These are phyloP conservation scores for Lasiodiplodia theobromae DNA, from an alignment of 2,329 filamentous ascomycete genomes.

Conservation along the genomic window DNA sequence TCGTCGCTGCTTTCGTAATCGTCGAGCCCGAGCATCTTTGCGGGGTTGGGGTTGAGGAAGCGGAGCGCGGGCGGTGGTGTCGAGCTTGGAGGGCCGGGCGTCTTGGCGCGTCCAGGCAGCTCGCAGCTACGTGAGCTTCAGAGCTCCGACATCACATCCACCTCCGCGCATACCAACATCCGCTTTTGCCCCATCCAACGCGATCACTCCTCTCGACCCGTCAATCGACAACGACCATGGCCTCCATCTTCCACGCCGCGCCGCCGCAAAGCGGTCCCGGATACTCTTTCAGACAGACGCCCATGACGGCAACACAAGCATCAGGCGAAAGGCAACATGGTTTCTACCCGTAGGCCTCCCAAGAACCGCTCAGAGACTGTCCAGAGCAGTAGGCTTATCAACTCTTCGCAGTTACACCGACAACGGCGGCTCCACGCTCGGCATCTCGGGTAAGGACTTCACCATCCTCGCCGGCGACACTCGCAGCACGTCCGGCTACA, in stretches of 20 bases:
- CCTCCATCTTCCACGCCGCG: conserved; percentile 60
- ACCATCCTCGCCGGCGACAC: conserved; percentile 97
- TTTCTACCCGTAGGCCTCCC: conserved; percentile 82
- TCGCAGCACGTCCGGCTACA: conserved; percentile 90
- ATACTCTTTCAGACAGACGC: conserved; percentile 66
- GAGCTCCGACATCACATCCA: conserved; percentile 27
- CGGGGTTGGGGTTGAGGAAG: not conserved
- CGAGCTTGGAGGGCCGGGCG: conserved; percentile 16
- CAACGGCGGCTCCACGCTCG: conserved; percentile 95
- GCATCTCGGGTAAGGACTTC: conserved; percentile 93
- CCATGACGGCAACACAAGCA: conserved; percentile 47
- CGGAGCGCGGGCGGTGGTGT: conserved; percentile 20
- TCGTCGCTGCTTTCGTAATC: conserved; percentile 58
- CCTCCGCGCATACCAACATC: conserved; percentile 8
- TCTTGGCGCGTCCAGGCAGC: conserved; percentile 31
- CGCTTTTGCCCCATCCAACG: not conserved
- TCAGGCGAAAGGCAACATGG: conserved; percentile 71
- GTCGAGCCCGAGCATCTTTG: conserved; percentile 50
- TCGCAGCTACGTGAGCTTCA: conserved; percentile 30
- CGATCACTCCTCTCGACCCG: not conserved
- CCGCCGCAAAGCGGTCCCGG: conserved; percentile 61
- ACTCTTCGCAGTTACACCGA: conserved; percentile 78
- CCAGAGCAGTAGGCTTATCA: conserved; percentile 6
- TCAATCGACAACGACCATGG: conserved; percentile 52
- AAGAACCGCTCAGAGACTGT: not conserved